Percentiles rank a stretch among this genome's conserved stretches.
Conservation (phyloP, 2,329 filamentous ascomycete species). For the Xylaria arbuscula region DNA sequence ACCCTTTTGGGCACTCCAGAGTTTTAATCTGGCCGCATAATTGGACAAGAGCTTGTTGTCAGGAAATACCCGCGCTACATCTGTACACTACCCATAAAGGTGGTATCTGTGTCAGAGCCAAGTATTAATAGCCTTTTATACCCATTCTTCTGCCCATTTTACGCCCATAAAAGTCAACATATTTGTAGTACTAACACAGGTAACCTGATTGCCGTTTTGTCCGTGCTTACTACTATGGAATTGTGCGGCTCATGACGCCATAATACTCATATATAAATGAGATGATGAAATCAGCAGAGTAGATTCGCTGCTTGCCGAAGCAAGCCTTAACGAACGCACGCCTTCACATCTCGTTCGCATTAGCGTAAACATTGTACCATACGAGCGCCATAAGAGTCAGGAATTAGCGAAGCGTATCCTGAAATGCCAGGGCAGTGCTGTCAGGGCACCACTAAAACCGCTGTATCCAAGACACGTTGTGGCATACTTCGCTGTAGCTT, state of each 20-base stretch:
- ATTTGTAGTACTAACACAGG: background rate
- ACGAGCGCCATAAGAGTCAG: slow-evolving; percentile 11
- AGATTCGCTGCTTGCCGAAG: background rate
- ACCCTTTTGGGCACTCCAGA: slow-evolving; percentile 26
- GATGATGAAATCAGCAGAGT: slow-evolving; percentile 10
- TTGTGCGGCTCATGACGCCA: slow-evolving; percentile 26
- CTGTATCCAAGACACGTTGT: slow-evolving; percentile 32
- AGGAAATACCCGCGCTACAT: background rate
- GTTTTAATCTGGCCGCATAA: slow-evolving; percentile 1
- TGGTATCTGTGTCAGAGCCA: too few species aligned
- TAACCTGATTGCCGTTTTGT: background rate
- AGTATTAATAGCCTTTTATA: background rate
- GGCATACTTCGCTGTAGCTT: slow-evolving; percentile 14
- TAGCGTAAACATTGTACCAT: slow-evolving; percentile 18
- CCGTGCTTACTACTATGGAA: slow-evolving; percentile 5
- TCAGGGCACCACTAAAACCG: slow-evolving; percentile 21
- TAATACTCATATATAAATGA: slow-evolving; percentile 18
- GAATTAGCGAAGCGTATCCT: slow-evolving; percentile 7
- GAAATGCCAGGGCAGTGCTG: background rate
- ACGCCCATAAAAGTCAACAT: background rate
- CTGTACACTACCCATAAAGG: background rate
- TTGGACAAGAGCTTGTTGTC: slow-evolving; percentile 18
- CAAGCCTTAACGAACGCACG: background rate
- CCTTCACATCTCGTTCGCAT: slow-evolving; percentile 9
- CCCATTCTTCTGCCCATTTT: background rate